Evolutionary conservation across 352 stramenopile genomes (phyloP), one percentile per base, ranked within the genome.

Genomic region (Pythium pectinolyticum): DNA sequence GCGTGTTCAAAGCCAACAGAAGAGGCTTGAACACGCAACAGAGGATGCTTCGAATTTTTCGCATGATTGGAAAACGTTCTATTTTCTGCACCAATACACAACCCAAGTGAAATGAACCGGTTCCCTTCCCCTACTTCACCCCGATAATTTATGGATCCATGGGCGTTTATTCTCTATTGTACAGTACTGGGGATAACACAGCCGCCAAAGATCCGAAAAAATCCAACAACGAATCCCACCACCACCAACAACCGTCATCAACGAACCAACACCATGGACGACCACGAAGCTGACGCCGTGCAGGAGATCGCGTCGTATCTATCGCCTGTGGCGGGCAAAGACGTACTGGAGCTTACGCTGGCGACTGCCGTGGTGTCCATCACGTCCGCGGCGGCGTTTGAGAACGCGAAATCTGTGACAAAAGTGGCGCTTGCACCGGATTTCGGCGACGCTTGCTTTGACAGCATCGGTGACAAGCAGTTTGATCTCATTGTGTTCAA

Each of bases 401-500:
- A 61, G n/a, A 22, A 35, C 31, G 66, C 66, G 17, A 63, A 67
- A 39, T 68, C 49, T 11, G 57, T 80, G 15, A 63, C 46, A 0
- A 61, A 58, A 19, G 47, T 75, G 22, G 55, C 64, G 54, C 70
- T 78, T 19, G 51, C 73, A 3, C 28, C 60, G 19, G 66, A 75
- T 39, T 80, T 75, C 50, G 67, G 37, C 12, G 54, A 73, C 25
- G 67, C 47, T 8, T 57, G 50, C 51, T 56, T 75, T 49, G 53
- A 22, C 4, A 32, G 20, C 6, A 55, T 70, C n/a, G 47, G 11
- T 20, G 62, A 62, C 22, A 49, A 37, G 12, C 52, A 73, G 34
- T 68, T 74, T 37, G 73, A 80, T 40, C 45, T 80, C 14, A 55
- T 80, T 15, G 57, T 77, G 19, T 77, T 65, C 69, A 80, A 73